phyloP scores from a whole-genome alignment of 108 stramenopile species.

The Bacterosira constricta region DNA sequence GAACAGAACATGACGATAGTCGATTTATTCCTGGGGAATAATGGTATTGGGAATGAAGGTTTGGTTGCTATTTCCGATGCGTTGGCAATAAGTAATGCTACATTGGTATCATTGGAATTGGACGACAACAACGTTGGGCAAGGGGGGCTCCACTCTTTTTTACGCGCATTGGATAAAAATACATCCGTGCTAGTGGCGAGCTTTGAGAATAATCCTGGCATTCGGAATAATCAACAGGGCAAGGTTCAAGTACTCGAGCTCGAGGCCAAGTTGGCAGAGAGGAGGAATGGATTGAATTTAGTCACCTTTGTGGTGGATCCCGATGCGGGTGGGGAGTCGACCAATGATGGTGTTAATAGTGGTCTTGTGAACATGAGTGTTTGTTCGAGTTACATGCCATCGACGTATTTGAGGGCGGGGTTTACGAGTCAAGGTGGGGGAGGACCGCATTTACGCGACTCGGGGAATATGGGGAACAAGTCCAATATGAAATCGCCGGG shows the following conservation, averaged over 20 bases:
- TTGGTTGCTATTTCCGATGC: conserved; percentile 25
- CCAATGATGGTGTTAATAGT: neutral
- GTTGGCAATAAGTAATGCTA: conserved; percentile 37
- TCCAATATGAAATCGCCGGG: neutral
- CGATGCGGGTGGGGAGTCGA: neutral
- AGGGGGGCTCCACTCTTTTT: conserved; percentile 51
- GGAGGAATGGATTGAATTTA: conserved; percentile 24
- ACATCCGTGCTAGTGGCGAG: conserved; percentile 43
- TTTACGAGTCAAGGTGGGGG: conserved; percentile 13
- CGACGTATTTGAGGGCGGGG: conserved; percentile 29
- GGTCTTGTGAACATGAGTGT: conserved; percentile 37
- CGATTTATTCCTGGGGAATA: conserved; percentile 42
- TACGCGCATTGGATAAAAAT: conserved; percentile 49
- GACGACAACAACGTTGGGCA: conserved; percentile 48
- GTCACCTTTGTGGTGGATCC: conserved; percentile 46
- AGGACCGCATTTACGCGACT: neutral
- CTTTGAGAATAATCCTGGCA: conserved; percentile 38
- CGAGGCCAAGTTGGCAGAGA: conserved; percentile 19
- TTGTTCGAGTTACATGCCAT: conserved; percentile 46
- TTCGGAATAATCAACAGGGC: neutral
- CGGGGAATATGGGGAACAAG: neutral
- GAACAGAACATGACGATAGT: conserved; percentile 51
- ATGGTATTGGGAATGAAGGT: conserved; percentile 39
- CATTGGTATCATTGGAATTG: conserved; percentile 40
- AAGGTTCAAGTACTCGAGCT: neutral